These are phyloP conservation scores for Diospyros kaki DNA, from an alignment of 148 eudicot genomes.

Conservation along the genomic window DNA sequence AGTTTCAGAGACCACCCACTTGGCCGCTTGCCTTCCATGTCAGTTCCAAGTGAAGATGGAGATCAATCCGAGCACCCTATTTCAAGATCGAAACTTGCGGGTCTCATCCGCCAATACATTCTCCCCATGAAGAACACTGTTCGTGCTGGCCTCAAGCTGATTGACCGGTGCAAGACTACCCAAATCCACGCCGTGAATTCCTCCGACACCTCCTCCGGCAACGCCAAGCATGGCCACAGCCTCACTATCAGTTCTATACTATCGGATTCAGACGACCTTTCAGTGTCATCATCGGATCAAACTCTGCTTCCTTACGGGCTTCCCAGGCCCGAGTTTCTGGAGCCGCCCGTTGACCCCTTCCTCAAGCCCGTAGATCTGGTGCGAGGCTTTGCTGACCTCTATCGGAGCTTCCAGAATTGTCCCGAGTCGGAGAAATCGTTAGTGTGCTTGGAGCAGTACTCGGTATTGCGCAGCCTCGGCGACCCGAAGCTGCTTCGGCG, in stretches of 20 bases:
- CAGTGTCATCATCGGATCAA: constrained; percentile 2
- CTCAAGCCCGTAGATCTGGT: constrained; percentile 34
- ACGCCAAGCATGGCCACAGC: background rate
- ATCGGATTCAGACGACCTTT: constrained; percentile 16
- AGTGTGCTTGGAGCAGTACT: constrained; percentile 39
- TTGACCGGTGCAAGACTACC: constrained; percentile 35
- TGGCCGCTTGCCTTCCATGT: constrained; percentile 1
- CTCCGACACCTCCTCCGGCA: constrained; percentile 12
- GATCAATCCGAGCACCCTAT: background rate
- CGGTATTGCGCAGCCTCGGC: constrained; percentile 28
- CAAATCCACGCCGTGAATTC: constrained; percentile 40
- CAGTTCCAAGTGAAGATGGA: constrained; percentile 15
- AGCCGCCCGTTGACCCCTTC: constrained; percentile 35
- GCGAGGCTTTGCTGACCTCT: constrained; percentile 21
- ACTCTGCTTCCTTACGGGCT: constrained; percentile 29
- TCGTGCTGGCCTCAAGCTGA: constrained; percentile 32
- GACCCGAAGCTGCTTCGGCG: constrained; percentile 40
- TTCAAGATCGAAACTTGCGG: constrained; percentile 11
- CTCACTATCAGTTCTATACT: constrained; percentile 35
- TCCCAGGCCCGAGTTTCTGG: constrained; percentile 33
- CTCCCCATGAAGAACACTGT: constrained; percentile 20
- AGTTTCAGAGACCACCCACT: background rate
- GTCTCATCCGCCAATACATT: constrained; percentile 22
- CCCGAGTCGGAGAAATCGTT: constrained; percentile 11
- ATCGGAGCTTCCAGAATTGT: constrained; percentile 19